A percentile compares a stretch with the other conserved stretches of the same genome.
These are phyloP conservation scores for Hemisphaericaspora lyxosophila DNA, from an alignment of 1,139 yeast species.

Conservation along the genomic window DNA sequence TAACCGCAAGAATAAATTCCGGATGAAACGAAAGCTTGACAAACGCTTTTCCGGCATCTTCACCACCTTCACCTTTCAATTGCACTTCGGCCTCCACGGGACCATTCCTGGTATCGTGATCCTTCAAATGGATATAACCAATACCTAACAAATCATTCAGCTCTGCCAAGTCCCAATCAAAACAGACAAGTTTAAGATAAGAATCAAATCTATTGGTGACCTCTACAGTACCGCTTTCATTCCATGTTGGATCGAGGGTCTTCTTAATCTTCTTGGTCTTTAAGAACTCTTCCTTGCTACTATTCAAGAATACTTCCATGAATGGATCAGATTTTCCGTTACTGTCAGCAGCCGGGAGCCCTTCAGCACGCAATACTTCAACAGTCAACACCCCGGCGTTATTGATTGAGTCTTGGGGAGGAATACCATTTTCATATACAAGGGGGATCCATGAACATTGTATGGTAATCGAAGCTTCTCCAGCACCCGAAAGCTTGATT, in stretches of 20 bases:
- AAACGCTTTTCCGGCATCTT: conserved; percentile 62
- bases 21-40: conserved; percentile 68
- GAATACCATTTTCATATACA: conserved; percentile 56
- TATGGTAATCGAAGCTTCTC: conserved; percentile 50
- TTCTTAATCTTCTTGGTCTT: conserved; percentile 81
- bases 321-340: conserved; percentile 95
- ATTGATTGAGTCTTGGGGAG: conserved; percentile 71
- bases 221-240: conserved; percentile 56
- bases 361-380: conserved; percentile 63
- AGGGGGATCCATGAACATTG: conserved; percentile 80
- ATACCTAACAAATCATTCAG: conserved; percentile 79
- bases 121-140: conserved; percentile 58
- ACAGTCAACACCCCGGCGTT: conserved; percentile 76
- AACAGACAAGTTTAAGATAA: conserved; percentile 54
- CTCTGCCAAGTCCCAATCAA: conserved; percentile 93
- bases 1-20: conserved; percentile 56
- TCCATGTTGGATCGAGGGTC: conserved; percentile 86
- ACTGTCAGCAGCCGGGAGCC: conserved; percentile 78
- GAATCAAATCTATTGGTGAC: conserved; percentile 64
- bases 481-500: conserved; percentile 48
- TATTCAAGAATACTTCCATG: conserved; percentile 63
- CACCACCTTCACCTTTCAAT: conserved; percentile 55
- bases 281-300: conserved; percentile 54
- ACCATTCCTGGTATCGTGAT: conserved; percentile 58
- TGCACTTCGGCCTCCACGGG: conserved; percentile 52